These are phyloP conservation scores for Fagus sylvatica DNA, from an alignment of 306 rosid species.

Conservation along the genomic window DNA sequence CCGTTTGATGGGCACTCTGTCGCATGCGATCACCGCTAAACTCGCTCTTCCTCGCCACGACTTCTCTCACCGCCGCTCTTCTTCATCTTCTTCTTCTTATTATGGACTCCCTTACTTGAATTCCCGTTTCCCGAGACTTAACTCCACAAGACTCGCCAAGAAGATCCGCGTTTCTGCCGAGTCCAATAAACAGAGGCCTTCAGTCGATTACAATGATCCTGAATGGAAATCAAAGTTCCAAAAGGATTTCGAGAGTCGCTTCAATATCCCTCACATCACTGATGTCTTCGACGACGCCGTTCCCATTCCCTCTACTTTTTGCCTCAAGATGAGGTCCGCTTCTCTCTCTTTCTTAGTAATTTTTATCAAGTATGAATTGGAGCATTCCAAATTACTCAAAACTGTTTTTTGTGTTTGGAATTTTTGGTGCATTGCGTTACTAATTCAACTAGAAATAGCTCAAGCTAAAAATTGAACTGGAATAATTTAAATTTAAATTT, in stretches of 20 bases:
- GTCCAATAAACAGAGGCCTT: conserved; percentile 17
- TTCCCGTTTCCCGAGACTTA: conserved; percentile 10
- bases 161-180: conserved; percentile 32
- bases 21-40: conserved; percentile 51
- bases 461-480: background rate
- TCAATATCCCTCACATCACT: conserved; percentile 78
- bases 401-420: background rate
- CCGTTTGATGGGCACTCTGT: conserved; percentile 56
- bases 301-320: conserved; percentile 92
- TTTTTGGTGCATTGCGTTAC: background rate
- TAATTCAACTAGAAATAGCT: background rate
- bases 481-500: background rate
- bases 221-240: conserved; percentile 86
- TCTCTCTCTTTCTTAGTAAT: background rate
- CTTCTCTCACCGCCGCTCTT: background rate
- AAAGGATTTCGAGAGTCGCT: conserved; percentile 68
- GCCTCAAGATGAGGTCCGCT: conserved; percentile 86
- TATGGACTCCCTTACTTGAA: conserved; percentile 16
- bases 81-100: background rate
- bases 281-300: conserved; percentile 57
- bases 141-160: conserved; percentile 1
- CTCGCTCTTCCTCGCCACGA: conserved; percentile 34
- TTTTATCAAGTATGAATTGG: no score
- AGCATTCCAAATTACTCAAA: background rate
- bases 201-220: conserved; percentile 74